Conservation (phyloP, 179 eudicot species). For the Silene vulgaris region DNA sequence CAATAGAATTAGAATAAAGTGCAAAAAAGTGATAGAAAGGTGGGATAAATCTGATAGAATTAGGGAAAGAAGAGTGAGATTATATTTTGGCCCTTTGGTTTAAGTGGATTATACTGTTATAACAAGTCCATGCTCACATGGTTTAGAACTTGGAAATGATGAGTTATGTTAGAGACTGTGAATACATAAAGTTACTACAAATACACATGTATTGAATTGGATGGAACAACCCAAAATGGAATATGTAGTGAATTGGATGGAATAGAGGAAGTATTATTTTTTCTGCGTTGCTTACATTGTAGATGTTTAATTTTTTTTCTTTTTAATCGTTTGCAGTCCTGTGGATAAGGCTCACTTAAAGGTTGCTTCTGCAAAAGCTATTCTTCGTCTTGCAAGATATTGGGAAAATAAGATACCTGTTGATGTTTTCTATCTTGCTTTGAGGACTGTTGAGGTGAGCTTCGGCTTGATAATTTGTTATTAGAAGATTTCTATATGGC, state of each 20-base stretch:
- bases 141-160: neutral
- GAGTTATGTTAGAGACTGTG: neutral
- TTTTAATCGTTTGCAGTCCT: constrained; percentile 41
- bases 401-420: constrained; percentile 87
- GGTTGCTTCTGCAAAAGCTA: constrained; percentile 90
- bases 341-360: constrained; percentile 88
- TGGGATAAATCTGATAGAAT: neutral
- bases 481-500: neutral
- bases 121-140: neutral
- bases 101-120: neutral
- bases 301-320: constrained; percentile 6
- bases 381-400: constrained; percentile 83
- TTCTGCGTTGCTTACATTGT: neutral
- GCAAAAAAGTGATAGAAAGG: constrained; percentile 4
- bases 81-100: neutral
- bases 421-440: constrained; percentile 71
- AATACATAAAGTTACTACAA: neutral
- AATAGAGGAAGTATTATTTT: neutral
- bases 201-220: neutral
- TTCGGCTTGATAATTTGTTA: constrained; percentile 4
- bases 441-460: constrained; percentile 75
- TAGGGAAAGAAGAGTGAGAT: constrained; percentile 6
- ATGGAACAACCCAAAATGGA: neutral
- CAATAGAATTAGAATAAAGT: neutral
- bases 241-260: neutral